phyloP scores from a whole-genome alignment of 129 eudicot species.

The Flaveria trinervia region DNA sequence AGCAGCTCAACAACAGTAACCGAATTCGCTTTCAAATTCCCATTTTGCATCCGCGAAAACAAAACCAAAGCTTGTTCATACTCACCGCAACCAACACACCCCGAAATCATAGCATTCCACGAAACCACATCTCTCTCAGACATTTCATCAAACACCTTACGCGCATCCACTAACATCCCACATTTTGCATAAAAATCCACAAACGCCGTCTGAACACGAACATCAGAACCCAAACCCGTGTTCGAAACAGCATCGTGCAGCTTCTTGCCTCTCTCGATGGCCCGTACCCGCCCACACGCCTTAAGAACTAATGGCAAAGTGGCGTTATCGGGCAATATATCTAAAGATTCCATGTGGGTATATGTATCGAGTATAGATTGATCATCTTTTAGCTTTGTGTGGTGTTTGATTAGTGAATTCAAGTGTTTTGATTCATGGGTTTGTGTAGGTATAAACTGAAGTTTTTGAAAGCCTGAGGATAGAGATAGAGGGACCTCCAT shows the following conservation, averaged over 20 bases:
- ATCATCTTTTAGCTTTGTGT: conserved; percentile 51
- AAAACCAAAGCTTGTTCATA: conserved; percentile 38
- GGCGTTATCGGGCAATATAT: conserved; percentile 44
- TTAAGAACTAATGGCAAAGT: conserved; percentile 62
- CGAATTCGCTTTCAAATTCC: conserved; percentile 41
- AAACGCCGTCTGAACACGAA: conserved; percentile 48
- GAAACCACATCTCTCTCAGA: conserved; percentile 55
- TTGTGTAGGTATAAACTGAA: conserved; percentile 30
- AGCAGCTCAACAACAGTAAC: conserved; percentile 56
- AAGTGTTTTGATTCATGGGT: conserved; percentile 38
- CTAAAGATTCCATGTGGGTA: conserved; percentile 52
- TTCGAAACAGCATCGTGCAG: conserved; percentile 33
- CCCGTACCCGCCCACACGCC: conserved; percentile 50
- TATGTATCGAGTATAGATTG: conserved; percentile 46
- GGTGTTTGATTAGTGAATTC: conserved; percentile 51
- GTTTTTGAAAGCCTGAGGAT: conserved; percentile 26
- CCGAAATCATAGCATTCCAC: conserved; percentile 67
- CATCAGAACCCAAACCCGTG: conserved; percentile 39
- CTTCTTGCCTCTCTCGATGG: conserved; percentile 49
- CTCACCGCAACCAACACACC: conserved; percentile 49
- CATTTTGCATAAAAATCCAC: conserved; percentile 51
- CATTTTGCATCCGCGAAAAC: conserved; percentile 43
- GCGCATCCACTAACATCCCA: conserved; percentile 46
- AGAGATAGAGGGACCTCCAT: conserved; percentile 44
- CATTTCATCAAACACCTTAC: conserved; percentile 58